These are phyloP conservation scores for Bryoerythrophyllum caledonicum DNA, from an alignment of 225 moss, liverwort and hornwort species.

Conservation along the genomic window DNA sequence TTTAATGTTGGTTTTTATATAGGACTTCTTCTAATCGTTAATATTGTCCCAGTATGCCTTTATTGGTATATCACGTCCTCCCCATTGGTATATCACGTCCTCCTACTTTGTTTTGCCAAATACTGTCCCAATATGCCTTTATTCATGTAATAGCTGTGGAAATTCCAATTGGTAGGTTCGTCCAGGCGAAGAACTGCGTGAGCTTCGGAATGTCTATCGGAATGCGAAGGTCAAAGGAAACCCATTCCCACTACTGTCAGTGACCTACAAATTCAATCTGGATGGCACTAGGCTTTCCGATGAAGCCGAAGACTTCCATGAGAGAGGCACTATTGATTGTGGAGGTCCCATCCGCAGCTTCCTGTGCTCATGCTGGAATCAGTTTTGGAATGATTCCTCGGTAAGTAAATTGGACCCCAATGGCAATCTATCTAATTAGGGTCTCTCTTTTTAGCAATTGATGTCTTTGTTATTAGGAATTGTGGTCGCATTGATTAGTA, in stretches of 20 bases:
- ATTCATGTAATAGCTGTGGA: no score
- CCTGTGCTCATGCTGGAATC: neutral
- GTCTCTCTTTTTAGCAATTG: no score
- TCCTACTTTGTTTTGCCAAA: no score
- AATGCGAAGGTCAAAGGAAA: neutral
- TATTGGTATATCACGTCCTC: no score
- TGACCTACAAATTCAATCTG: neutral
- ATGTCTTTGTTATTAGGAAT: no score
- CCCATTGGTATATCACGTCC: no score
- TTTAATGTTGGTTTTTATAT: no score
- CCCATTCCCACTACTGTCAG: neutral
- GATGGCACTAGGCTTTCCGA: neutral
- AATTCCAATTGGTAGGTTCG: neutral
- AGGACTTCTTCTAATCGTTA: no score
- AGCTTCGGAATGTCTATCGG: neutral
- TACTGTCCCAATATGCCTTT: no score
- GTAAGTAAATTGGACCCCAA: neutral
- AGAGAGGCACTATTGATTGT: neutral
- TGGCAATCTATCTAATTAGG: no score
- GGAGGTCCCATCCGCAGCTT: neutral
- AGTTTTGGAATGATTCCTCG: slow-evolving; percentile 6
- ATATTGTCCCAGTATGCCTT: neutral
- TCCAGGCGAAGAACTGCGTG: neutral
- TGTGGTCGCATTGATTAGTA: no score
- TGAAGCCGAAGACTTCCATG: neutral